Evolutionary conservation across 1,284 basidiomycete genomes (phyloP).

Genomic region (Trichosporon faecale): DNA sequence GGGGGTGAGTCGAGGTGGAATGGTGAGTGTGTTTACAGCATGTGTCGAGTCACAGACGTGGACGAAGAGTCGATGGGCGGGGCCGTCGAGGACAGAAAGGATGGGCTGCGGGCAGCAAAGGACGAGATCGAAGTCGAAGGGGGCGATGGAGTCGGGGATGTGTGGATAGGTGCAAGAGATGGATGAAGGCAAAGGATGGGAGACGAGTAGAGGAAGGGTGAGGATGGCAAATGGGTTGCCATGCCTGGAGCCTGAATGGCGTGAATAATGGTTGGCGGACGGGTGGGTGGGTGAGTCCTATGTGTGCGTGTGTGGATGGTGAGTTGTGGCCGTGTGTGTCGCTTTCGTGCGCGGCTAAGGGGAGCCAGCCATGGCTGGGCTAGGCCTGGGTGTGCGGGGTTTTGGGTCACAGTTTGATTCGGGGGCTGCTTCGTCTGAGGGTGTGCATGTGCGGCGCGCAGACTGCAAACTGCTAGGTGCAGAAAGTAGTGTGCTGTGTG

Average conservation of each 20-base stretch:
- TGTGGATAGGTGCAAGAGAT: background rate
- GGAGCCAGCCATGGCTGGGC: background rate
- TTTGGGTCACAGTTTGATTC: background rate
- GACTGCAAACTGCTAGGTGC: too few relatives aligned
- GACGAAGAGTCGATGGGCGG: background rate
- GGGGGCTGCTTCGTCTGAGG: too few relatives aligned
- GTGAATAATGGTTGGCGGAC: background rate
- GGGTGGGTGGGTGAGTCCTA: background rate
- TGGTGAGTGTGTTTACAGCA: slow-evolving; percentile 6
- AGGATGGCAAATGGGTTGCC: slow-evolving; percentile 8
- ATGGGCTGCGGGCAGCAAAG: background rate
- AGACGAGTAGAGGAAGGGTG: background rate
- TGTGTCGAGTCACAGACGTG: background rate
- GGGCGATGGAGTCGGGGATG: background rate
- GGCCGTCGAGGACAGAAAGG: background rate
- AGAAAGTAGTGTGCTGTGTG: background rate
- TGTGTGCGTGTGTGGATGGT: background rate
- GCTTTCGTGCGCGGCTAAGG: background rate
- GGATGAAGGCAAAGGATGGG: background rate
- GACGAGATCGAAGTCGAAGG: background rate
- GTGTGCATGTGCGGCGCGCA: background rate
- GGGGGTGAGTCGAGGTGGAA: background rate
- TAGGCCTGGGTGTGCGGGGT: background rate
- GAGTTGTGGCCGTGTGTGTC: background rate
- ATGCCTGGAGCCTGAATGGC: background rate